phyloP scores from a whole-genome alignment of 768 basidiomycete genomes.

The Leccinellum luteum region DNA sequence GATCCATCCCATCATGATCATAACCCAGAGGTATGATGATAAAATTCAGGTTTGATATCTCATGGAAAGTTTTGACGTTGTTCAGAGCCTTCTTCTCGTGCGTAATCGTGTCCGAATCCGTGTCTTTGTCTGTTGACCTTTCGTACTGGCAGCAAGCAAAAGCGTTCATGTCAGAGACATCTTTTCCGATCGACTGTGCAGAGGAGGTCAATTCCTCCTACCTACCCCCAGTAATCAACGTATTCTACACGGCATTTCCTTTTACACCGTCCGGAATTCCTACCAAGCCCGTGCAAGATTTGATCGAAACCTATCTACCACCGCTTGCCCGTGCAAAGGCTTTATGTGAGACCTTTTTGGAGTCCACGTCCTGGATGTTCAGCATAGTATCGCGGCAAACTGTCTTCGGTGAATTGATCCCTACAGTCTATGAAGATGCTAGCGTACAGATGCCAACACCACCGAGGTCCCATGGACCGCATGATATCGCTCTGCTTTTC shows the following conservation, averaged over 20 bases:
- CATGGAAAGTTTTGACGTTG: background rate
- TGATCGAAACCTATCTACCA: slow-evolving; percentile 48
- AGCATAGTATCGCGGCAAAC: slow-evolving; percentile 46
- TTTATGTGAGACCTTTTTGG: slow-evolving; percentile 46
- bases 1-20: slow-evolving; percentile 39
- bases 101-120: slow-evolving; percentile 10
- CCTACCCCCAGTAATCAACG: slow-evolving; percentile 43
- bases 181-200: slow-evolving; percentile 12
- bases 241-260: slow-evolving; percentile 44
- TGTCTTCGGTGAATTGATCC: slow-evolving; percentile 44
- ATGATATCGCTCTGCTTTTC: slow-evolving; percentile 49
- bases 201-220: slow-evolving; percentile 44
- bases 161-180: slow-evolving; percentile 1
- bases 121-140: background rate
- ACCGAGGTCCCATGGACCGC: slow-evolving; percentile 39
- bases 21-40: slow-evolving; percentile 44
- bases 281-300: slow-evolving; percentile 32
- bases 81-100: slow-evolving; percentile 44
- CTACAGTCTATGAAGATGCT: slow-evolving; percentile 37
- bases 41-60: background rate
- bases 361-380: slow-evolving; percentile 52
- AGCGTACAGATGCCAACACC: background rate
- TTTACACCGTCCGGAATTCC: slow-evolving; percentile 40
- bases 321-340: slow-evolving; percentile 39
- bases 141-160: slow-evolving; percentile 12